Percentiles rank a stretch among this genome's conserved stretches.
Conservation (phyloP, 352 stramenopile species). For the Phytophthora pini region DNA sequence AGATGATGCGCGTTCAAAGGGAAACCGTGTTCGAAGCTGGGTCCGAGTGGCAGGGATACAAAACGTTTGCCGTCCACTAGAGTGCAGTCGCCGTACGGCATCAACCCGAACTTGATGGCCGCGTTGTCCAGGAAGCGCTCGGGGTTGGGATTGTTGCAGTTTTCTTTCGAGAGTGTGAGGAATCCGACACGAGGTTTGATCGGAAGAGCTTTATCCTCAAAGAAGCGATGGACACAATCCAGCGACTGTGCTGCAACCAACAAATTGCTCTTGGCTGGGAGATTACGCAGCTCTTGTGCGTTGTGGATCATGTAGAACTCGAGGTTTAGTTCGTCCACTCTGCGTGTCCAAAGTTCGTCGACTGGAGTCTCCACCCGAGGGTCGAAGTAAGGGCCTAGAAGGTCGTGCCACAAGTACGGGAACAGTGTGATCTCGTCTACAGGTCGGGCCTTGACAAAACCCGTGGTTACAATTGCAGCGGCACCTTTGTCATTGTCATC, state of each 20-base stretch:
- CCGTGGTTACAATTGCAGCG: slow-evolving; percentile 5
- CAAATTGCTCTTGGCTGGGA: slow-evolving; percentile 49
- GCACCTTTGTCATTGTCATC: slow-evolving; percentile 18
- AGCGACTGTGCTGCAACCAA: slow-evolving; percentile 48
- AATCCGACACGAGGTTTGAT: slow-evolving; percentile 44
- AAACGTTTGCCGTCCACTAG: slow-evolving; percentile 65
- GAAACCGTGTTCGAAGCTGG: slow-evolving; percentile 72
- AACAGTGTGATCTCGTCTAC: slow-evolving; percentile 64
- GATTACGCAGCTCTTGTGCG: slow-evolving; percentile 36
- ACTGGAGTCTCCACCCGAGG: slow-evolving; percentile 25
- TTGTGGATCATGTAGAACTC: slow-evolving; percentile 50
- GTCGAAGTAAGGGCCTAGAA: slow-evolving; percentile 57
- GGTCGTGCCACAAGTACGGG: slow-evolving; percentile 65
- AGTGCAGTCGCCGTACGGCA: slow-evolving; percentile 71
- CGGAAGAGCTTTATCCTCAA: slow-evolving; percentile 23
- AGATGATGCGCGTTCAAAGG: slow-evolving; percentile 55
- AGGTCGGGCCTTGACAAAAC: slow-evolving; percentile 47
- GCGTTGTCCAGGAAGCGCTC: slow-evolving; percentile 31
- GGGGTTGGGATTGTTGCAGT: slow-evolving; percentile 61
- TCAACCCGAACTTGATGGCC: slow-evolving; percentile 56
- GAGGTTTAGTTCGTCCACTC: slow-evolving; percentile 36
- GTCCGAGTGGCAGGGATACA: slow-evolving; percentile 49
- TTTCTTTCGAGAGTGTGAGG: slow-evolving; percentile 53
- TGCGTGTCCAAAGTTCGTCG: slow-evolving; percentile 33
- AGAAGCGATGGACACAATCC: slow-evolving; percentile 33